Percentiles rank a stretch among this genome's conserved stretches.
These are phyloP conservation scores for Pseudogymnoascus sp. DNA, from an alignment of 2,329 filamentous ascomycete genomes.

Conservation along the genomic window DNA sequence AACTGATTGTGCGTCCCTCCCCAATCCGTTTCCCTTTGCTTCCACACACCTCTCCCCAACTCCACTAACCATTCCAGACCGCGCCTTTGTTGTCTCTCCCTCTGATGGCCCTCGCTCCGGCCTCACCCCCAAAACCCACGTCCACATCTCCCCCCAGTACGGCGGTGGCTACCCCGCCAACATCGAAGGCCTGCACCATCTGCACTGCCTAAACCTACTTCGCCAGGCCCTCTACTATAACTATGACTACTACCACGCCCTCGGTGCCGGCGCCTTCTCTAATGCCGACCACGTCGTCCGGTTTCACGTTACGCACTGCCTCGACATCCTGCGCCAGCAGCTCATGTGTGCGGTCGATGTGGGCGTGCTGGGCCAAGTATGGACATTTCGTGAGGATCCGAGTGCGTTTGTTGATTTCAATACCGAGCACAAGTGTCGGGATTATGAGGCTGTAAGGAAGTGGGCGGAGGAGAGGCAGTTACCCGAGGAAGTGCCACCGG, in stretches of 20 bases:
- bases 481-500: conserved; percentile 18
- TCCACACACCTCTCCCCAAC: background rate
- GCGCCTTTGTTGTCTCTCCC: conserved; percentile 32
- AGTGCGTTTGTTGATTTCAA: conserved; percentile 44
- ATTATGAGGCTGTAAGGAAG: conserved; percentile 41
- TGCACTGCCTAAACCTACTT: conserved; percentile 46
- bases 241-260: conserved; percentile 40
- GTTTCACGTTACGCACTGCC: conserved; percentile 44
- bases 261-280: conserved; percentile 37
- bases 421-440: conserved; percentile 42
- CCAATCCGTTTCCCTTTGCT: background rate
- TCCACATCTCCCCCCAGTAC: conserved; percentile 40
- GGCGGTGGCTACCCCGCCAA: conserved; percentile 44
- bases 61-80: conserved; percentile 25
- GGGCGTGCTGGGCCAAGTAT: conserved; percentile 45
- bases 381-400: conserved; percentile 37
- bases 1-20: conserved; percentile 36
- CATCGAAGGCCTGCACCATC: conserved; percentile 38
- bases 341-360: conserved; percentile 46
- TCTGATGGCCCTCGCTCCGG: conserved; percentile 35
- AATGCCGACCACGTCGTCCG: conserved; percentile 41
- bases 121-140: conserved; percentile 36
- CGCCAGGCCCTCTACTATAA: conserved; percentile 44
- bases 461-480: conserved; percentile 44
- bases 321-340: conserved; percentile 46